A percentile compares a stretch with the other conserved stretches of the same genome.
Conservation (phyloP, 768 basidiomycete species). For the Clitopilus passeckerianus region DNA sequence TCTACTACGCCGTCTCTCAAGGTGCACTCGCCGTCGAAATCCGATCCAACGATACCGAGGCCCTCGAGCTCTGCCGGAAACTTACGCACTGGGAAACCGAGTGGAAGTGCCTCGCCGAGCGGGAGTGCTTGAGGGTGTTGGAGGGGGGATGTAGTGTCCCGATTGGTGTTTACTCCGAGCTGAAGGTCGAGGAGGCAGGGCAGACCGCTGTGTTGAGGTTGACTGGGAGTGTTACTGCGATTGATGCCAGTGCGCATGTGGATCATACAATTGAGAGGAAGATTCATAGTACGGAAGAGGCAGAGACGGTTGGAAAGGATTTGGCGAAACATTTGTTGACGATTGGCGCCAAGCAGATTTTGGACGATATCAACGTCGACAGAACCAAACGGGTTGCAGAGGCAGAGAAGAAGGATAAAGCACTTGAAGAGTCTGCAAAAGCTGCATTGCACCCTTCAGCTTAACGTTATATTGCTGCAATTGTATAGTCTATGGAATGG, state of each 20-base stretch:
- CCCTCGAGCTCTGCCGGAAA: conserved; percentile 57
- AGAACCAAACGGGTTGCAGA: conserved; percentile 43
- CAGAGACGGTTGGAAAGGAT: conserved; percentile 61
- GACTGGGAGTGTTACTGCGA: conserved; percentile 79
- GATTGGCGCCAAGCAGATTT: conserved; percentile 69
- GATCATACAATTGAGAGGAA: conserved; percentile 51
- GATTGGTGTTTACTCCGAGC: conserved; percentile 69
- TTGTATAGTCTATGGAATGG: background rate
- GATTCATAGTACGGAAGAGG: conserved; percentile 51
- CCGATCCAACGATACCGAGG: conserved; percentile 56
- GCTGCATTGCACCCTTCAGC: background rate
- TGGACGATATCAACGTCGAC: conserved; percentile 80
- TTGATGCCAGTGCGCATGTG: conserved; percentile 72
- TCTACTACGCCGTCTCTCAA: conserved; percentile 91
- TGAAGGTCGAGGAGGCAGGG: conserved; percentile 23
- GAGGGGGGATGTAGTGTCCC: conserved; percentile 99
- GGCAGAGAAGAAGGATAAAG: conserved; percentile 28
- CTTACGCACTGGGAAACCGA: conserved; percentile 76
- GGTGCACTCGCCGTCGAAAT: conserved; percentile 90
- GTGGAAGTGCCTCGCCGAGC: conserved; percentile 78
- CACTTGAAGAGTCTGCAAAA: background rate
- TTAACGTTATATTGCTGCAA: background rate
- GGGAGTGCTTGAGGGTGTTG: conserved; percentile 80
- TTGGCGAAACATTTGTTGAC: conserved; percentile 64
- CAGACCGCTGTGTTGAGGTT: conserved; percentile 47